Evolutionary conservation across 495 filamentous ascomycete genomes (phyloP).

Genomic region (Glonium stellatum): DNA sequence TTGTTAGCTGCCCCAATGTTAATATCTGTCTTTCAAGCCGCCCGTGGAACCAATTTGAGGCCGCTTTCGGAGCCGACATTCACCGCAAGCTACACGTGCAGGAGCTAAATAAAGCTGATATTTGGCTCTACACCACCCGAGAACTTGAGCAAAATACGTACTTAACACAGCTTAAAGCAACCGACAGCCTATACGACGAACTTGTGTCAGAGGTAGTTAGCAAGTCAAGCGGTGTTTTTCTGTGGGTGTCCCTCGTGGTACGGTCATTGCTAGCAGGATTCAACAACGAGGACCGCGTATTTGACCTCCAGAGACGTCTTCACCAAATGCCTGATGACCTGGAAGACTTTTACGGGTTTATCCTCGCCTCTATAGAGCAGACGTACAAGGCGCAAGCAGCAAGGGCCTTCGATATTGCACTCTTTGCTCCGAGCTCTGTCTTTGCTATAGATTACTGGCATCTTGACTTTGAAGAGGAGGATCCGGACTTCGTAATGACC

Average conservation of each 20-base stretch:
- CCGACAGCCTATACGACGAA: no score
- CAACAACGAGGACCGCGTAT: slow-evolving; percentile 4
- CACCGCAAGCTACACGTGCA: slow-evolving; percentile 13
- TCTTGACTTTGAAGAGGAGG: no score
- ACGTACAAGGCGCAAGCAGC: no score
- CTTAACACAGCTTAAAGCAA: no score
- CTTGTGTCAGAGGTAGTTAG: slow-evolving; percentile 8
- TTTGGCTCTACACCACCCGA: slow-evolving; percentile 10
- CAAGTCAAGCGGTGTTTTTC: slow-evolving; percentile 21
- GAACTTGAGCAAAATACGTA: no score
- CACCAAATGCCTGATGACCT: slow-evolving; percentile 10
- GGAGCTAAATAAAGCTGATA: slow-evolving; percentile 15
- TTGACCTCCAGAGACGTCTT: slow-evolving; percentile 10
- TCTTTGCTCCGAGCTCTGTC: no score
- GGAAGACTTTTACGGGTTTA: slow-evolving; percentile 16
- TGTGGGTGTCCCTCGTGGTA: slow-evolving; percentile 18
- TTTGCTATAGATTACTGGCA: no score
- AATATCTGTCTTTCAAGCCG: slow-evolving; percentile 20
- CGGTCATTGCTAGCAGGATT: slow-evolving; percentile 15
- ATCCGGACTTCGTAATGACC: no score
- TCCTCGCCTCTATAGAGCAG: no score
- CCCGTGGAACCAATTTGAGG: slow-evolving; percentile 22
- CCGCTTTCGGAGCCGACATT: slow-evolving; percentile 6
- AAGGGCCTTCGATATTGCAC: no score
- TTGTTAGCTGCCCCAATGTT: neutral